A percentile compares a stretch with the other conserved stretches of the same genome.
phyloP scores from a whole-genome alignment of 1,139 yeast species.

The Chernovozyma sophiae-reginae region DNA sequence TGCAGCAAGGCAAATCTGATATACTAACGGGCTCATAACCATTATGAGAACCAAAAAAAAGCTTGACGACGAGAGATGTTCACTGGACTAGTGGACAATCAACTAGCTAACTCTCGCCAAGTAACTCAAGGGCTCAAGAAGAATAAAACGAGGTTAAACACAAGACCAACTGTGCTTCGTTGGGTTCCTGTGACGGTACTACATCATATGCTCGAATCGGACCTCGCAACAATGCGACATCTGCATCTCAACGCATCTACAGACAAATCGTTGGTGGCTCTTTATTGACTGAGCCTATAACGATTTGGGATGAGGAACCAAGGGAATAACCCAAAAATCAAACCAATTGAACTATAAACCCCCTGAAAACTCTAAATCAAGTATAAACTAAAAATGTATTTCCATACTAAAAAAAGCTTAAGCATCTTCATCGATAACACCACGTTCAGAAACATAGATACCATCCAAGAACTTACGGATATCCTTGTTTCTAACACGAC shows the following conservation, averaged over 20 bases:
- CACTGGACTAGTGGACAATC: too few species aligned
- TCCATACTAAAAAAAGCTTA: conserved; percentile 25
- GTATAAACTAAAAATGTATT: conserved; percentile 1
- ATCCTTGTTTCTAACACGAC: conserved; percentile 99
- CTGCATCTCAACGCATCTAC: neutral
- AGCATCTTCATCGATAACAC: conserved; percentile 69
- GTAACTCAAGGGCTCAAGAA: too few species aligned
- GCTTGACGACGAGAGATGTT: too few species aligned
- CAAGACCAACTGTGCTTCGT: too few species aligned
- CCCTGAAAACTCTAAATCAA: conserved; percentile 19
- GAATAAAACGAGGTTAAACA: too few species aligned
- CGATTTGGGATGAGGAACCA: conserved; percentile 46
- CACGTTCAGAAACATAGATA: conserved; percentile 98
- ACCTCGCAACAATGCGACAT: too few species aligned
- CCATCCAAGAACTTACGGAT: conserved; percentile 99
- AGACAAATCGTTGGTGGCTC: conserved; percentile 60
- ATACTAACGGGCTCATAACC: too few species aligned
- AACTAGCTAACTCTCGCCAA: too few species aligned
- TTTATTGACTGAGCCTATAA: conserved; percentile 51
- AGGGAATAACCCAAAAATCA: conserved; percentile 30
- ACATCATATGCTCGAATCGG: too few species aligned
- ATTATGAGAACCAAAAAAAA: too few species aligned
- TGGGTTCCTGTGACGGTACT: too few species aligned
- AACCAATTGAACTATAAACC: conserved; percentile 29
- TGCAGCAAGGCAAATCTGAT: too few species aligned